phyloP scores from a whole-genome alignment of 805 yeast genomes.

The Saccharomyces mikatae region DNA sequence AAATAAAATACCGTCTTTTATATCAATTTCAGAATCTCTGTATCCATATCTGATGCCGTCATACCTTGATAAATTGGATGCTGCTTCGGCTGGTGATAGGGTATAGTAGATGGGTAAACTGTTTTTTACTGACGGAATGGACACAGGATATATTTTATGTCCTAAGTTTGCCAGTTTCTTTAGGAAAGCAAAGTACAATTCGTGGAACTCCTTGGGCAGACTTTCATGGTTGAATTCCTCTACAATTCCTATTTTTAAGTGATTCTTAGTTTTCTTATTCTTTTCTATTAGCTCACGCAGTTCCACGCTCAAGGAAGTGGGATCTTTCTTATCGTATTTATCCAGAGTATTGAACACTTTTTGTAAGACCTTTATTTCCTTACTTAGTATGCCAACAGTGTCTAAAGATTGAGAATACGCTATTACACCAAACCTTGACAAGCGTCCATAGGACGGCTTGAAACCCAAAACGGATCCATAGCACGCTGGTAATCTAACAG shows the following conservation, averaged over 20 bases:
- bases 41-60: constrained; percentile 86
- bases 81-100: constrained; percentile 86
- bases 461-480: constrained; percentile 79
- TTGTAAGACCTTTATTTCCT: constrained; percentile 36
- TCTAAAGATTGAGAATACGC: constrained; percentile 92
- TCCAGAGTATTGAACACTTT: constrained; percentile 52
- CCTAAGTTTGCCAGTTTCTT: constrained; percentile 39
- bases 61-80: constrained; percentile 80
- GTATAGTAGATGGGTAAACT: constrained; percentile 81
- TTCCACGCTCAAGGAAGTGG: constrained; percentile 48
- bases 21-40: constrained; percentile 33
- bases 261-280: constrained; percentile 8
- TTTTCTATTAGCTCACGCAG: constrained; percentile 25
- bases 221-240: constrained; percentile 55
- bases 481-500: constrained; percentile 86
- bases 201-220: constrained; percentile 39
- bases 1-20: constrained; percentile 36
- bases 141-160: constrained; percentile 48
- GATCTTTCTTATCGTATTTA: constrained; percentile 63
- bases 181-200: constrained; percentile 42
- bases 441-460: constrained; percentile 88
- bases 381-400: constrained; percentile 79
- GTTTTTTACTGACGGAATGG: constrained; percentile 59
- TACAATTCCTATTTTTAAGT: constrained; percentile 62
- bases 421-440: constrained; percentile 86